Base-by-base conservation (phyloP, 2,329 filamentous ascomycete species). In the Colletotrichum sp. region DNA sequence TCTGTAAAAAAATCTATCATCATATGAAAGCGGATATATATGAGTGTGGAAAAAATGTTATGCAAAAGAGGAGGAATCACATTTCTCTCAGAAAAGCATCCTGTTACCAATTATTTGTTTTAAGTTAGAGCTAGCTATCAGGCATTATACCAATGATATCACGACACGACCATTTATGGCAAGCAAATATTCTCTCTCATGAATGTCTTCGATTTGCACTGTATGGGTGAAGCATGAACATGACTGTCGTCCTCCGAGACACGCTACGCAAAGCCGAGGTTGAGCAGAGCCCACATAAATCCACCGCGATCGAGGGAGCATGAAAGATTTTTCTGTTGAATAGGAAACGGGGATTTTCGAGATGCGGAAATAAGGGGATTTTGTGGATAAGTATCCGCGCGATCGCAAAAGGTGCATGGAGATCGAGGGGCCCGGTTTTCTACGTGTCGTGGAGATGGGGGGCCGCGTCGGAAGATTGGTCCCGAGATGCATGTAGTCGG, bases 81-180 rank as follows among this genome's bases (percentile, higher is more conserved):
- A 24, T 24, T 49, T 55, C 28, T n/a, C 44, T 52, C 10, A 8
- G 44, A 72, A 75, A 73, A 76, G 73, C 73, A 76, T 76, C 28
- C 15, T 68, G 63, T 73, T 64, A 59, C 52, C 18, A 60, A 26
- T 13, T 63, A 52, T 30, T 69, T 15, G 26, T 68, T 68, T 28
- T 64, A 55, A 63, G 55, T 76, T 76, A 32, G 59, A 71, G 34
- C 57, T 70, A 64, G 68, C 68, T 71, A 65, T 76, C 73, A 76
- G 73, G 73, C 73, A 76, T 76, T 76, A 76, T 76, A 76, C 73
- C 73, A 76, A 76, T 76, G 73, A 76, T 76, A 76, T 76, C 57
- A 76, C 36, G 73, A 74, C 28, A 70, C 64, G 59, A 59, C 39
- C 39, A 59, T 66, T 30, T 32, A 36, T 68, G 65, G 65, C 65